Conservation (phyloP, 345 rosid genomes). For the Pugionium cornutum region DNA sequence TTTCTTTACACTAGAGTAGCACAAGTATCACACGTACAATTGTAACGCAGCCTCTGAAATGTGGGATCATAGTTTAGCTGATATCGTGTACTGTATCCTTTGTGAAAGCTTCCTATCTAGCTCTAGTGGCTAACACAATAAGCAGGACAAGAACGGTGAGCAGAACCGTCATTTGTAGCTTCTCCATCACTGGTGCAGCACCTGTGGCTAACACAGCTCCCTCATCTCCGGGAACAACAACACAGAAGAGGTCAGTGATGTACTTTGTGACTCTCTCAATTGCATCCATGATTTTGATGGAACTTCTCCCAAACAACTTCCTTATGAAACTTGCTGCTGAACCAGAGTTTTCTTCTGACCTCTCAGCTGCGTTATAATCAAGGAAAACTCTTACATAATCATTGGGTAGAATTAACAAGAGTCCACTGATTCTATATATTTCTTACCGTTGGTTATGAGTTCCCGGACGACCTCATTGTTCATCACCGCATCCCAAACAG, state of each 20-base stretch:
- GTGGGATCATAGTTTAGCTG: slow-evolving; percentile 8
- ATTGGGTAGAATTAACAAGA: background rate
- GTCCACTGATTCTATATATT: background rate
- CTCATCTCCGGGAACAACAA: slow-evolving; percentile 39
- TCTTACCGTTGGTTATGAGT: slow-evolving; percentile 44
- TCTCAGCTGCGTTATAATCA: slow-evolving; percentile 31
- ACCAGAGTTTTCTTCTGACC: slow-evolving; percentile 45
- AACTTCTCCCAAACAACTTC: slow-evolving; percentile 59
- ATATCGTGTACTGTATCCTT: background rate
- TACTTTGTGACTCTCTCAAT: slow-evolving; percentile 56
- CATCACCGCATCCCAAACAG: slow-evolving; percentile 91
- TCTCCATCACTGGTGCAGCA: slow-evolving; percentile 51
- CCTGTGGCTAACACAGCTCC: slow-evolving; percentile 37
- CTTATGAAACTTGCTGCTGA: slow-evolving; percentile 44
- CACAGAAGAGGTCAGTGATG: slow-evolving; percentile 49
- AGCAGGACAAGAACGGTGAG: slow-evolving; percentile 66
- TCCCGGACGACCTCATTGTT: slow-evolving; percentile 73
- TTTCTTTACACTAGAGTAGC: slow-evolving; percentile 13
- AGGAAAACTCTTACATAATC: slow-evolving; percentile 9
- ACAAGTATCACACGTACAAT: slow-evolving; percentile 12
- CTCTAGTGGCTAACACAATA: slow-evolving; percentile 64
- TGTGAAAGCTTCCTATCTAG: slow-evolving; percentile 12
- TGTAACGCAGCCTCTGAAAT: background rate
- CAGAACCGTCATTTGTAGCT: slow-evolving; percentile 66
- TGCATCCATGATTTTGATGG: slow-evolving; percentile 45